phyloP scores from a whole-genome alignment of 106 monocot genomes.

The Chionographis japonica region DNA sequence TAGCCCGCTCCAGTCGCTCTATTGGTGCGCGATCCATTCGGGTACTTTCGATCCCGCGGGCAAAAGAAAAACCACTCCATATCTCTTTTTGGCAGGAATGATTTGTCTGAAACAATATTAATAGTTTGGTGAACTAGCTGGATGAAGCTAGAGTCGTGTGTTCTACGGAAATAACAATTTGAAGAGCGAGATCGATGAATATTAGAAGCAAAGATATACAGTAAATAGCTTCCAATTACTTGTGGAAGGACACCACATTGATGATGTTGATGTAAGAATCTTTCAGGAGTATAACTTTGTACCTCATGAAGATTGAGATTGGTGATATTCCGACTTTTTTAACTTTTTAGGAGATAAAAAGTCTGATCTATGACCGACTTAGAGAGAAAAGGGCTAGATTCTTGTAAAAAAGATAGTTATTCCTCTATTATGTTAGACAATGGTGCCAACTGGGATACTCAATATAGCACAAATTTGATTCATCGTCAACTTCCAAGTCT shows the following conservation, averaged over 20 bases:
- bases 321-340: not conserved
- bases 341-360: not conserved
- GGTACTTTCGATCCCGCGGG: constrained; percentile 40
- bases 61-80: constrained; percentile 52
- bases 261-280: constrained; percentile 6
- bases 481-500: too few relatives aligned
- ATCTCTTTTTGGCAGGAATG: constrained; percentile 41
- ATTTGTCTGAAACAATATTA: constrained; percentile 21
- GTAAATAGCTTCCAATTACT: not conserved
- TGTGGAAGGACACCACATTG: not conserved
- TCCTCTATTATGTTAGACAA: too few relatives aligned
- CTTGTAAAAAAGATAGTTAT: not conserved
- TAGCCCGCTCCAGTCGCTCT: constrained; percentile 47
- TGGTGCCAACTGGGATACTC: too few relatives aligned
- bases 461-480: too few relatives aligned
- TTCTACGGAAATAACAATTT: too few relatives aligned
- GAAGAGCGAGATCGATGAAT: too few relatives aligned
- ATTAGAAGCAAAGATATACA: not conserved
- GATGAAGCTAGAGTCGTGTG: too few relatives aligned
- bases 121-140: too few relatives aligned
- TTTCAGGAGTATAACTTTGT: not conserved
- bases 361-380: constrained; percentile 5
- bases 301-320: not conserved
- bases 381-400: not conserved
- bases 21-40: constrained; percentile 43